Base-by-base conservation (phyloP, 73 alveolate species). In the Stentor coeruleus region DNA sequence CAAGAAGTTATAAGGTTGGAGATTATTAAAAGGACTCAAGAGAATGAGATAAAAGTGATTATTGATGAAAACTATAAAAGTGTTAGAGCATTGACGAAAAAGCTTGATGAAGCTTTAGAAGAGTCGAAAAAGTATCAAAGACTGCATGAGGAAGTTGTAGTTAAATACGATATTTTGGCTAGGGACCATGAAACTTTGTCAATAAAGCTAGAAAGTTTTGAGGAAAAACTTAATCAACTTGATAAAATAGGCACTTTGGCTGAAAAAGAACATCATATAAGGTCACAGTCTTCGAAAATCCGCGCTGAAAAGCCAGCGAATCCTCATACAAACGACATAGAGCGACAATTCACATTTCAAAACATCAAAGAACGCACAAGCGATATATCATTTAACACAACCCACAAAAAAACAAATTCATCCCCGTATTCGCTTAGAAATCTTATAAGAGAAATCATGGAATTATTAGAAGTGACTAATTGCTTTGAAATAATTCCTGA, bases 291-390 rank as follows among this genome's bases (percentile, higher is more conserved):
- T 49, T 6, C 66, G n/a, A n/a, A 49, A 49, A 20, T 11, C 66
- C 66, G 20, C 66, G 6, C 66, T 20, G 66, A 49, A 49, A 49
- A 6, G 6, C 66, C n/a, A n/a, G n/a, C n/a, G n/a, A n/a, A n/a
- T n/a, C n/a, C n/a, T n/a, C n/a, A n/a, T n/a, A n/a, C 66, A 49
- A 49, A 49, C 6, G 66, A 11, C 66, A 6, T 49, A 6, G 66
- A 49, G 66, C 66, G 66, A 6, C 66, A 49, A 49, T 49, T 49
- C 66, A 49, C 66, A 49, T 49, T 49, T n/a, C n/a, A n/a, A n/a
- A n/a, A n/a, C n/a, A n/a, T n/a, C 66, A 49, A 49, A 6, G 66
- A 6, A 49, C 20, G 66, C 66, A 20, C 6, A 49, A 49, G 20
- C 66, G 6, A 20, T 49, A 11, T 49, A 49, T 20, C 66, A n/a